Evolutionary conservation across 495 filamentous ascomycete species (phyloP), one percentile per base, ranked within the genome.

Genomic region (Saxispiralis lemnorum): DNA sequence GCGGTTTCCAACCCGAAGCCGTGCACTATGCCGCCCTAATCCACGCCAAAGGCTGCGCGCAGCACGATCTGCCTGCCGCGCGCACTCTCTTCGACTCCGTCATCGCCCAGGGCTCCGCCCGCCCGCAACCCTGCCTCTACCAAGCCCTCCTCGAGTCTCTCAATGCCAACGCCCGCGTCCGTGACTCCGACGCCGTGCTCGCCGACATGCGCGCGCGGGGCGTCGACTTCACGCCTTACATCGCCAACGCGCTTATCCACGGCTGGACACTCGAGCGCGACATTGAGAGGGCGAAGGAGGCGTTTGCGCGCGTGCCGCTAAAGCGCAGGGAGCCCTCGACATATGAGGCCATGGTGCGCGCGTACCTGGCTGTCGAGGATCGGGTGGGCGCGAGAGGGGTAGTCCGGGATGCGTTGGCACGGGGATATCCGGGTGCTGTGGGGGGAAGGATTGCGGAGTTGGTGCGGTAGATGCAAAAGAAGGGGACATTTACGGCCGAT

Each of bases 311-410:
- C 37, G 72, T 97, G 31, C 71, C 75, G 30, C 68, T 68, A 19
- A 69, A 74, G 24, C 83, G 79, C 65, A 75, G 89, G 20, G 89
- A 97, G 63, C 89, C 89, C 6, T 93, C 84, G 63, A 97, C 89
- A n/a, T 97, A 97, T 57, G 89, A 97, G 64, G 87, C 88, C 31
- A 97, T 97, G 92, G 93, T 85, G 15, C 73, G 92, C 17, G 92
- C 92, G 0, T 95, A 79, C 66, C 69, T 96, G 38, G 71, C 80
- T 2, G 81, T 79, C 0, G 79, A 92, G 51, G 79, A 93, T 49
- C 74, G 79, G 20, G 69, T 74, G 28, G 66, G 65, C 24, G 89
- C 89, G 32, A 73, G 80, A 57, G 58, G 40, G 20, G 78, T 92
- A 21, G 92, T 94, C 32, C 69, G 79, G 43, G 89, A 97, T 69